Percentiles rank a stretch among this genome's conserved stretches.
These are phyloP conservation scores for Pholiota conissans DNA, from an alignment of 768 basidiomycete genomes.

Conservation along the genomic window DNA sequence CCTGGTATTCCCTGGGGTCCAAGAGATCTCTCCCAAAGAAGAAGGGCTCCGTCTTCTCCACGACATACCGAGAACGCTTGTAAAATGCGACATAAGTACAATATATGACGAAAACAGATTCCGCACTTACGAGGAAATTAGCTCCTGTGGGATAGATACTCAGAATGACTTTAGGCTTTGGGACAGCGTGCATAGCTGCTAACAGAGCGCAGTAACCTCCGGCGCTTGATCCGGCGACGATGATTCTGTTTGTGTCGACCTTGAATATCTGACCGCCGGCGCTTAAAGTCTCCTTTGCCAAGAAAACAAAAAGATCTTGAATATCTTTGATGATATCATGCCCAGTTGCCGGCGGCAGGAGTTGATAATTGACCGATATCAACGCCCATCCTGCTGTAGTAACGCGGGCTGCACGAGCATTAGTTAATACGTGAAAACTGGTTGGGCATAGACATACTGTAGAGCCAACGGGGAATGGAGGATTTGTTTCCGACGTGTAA, in stretches of 20 bases:
- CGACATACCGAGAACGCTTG: constrained; percentile 52
- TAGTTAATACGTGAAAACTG: background rate
- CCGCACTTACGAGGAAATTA: constrained; percentile 42
- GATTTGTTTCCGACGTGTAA: constrained; percentile 34
- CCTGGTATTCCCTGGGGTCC: constrained; percentile 43
- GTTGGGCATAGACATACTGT: constrained; percentile 44
- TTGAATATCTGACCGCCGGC: constrained; percentile 13
- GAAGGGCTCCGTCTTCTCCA: constrained; percentile 48
- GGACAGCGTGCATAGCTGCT: constrained; percentile 48
- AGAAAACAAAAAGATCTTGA: constrained; percentile 43
- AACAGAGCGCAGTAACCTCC: constrained; percentile 66
- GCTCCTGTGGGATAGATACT: constrained; percentile 66
- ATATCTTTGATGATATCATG: constrained; percentile 63
- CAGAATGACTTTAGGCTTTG: constrained; percentile 54
- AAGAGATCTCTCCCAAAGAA: constrained; percentile 35
- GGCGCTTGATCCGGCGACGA: constrained; percentile 57
- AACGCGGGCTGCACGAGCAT: constrained; percentile 39
- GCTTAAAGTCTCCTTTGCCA: background rate
- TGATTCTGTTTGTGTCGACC: constrained; percentile 32
- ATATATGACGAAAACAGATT: background rate
- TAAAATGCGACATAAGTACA: background rate
- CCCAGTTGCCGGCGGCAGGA: constrained; percentile 53
- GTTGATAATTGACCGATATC: constrained; percentile 63
- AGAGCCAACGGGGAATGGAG: background rate
- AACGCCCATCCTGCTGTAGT: constrained; percentile 51